Evolutionary conservation across 2,329 filamentous ascomycete species (phyloP).

Genomic region (Paracorniculantispora psalliotae): DNA sequence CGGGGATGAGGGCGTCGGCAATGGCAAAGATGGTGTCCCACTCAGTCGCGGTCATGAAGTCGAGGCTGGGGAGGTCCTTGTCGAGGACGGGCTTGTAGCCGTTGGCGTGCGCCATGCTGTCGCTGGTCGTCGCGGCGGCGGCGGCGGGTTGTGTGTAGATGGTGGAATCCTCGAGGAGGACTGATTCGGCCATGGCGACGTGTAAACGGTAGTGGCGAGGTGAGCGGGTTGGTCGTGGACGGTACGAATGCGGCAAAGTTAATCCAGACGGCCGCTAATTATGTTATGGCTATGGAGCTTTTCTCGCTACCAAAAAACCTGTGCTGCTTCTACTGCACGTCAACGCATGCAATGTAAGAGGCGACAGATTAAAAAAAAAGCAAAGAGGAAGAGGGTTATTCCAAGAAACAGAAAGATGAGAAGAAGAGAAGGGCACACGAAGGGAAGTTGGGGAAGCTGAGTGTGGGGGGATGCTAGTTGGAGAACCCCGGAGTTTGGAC

Average conservation of each 20-base stretch:
- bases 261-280: background rate
- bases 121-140: background rate
- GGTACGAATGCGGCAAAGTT: background rate
- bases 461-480: background rate
- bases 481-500: background rate
- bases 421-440: no score
- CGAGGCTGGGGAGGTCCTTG: slow-evolving; percentile 18
- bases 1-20: slow-evolving; percentile 56
- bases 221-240: background rate
- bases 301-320: no score
- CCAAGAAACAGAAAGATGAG: no score
- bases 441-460: background rate
- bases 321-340: no score
- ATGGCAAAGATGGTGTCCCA: slow-evolving; percentile 52
- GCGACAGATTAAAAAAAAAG: no score
- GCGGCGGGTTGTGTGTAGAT: background rate
- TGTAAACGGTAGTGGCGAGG: background rate
- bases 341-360: no score
- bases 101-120: background rate
- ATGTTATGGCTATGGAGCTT: no score
- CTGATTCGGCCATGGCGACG: background rate
- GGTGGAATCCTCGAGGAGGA: slow-evolving; percentile 7
- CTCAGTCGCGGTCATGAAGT: slow-evolving; percentile 43
- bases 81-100: slow-evolving; percentile 7
- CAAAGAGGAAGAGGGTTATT: no score